Evolutionary conservation across 2,329 filamentous ascomycete genomes (phyloP).

Genomic region (Huntiella moniliformis): DNA sequence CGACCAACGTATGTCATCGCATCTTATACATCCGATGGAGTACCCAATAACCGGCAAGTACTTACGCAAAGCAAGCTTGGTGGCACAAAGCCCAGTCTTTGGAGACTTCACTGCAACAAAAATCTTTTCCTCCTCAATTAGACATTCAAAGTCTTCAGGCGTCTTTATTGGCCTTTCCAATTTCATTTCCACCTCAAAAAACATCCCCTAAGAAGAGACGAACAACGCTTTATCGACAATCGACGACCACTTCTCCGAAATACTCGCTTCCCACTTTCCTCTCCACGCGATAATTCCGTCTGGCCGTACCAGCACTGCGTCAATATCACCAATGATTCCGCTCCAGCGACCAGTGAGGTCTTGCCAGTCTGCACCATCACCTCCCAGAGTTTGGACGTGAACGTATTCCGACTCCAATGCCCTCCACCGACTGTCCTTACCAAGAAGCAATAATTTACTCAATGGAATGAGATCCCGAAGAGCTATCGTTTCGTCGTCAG

Average conservation of each 20-base stretch:
- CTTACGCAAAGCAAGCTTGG: too few species aligned
- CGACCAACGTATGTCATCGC: too few species aligned
- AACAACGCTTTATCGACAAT: conserved; percentile 1
- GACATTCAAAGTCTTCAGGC: too few species aligned
- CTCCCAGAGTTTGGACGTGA: conserved; percentile 3
- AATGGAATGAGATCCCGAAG: conserved; percentile 4
- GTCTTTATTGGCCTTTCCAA: neutral
- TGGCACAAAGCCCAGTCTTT: too few species aligned
- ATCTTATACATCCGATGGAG: too few species aligned
- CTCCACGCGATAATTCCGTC: conserved; percentile 9
- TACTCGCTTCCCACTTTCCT: neutral
- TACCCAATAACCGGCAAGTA: too few species aligned
- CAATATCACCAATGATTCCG: neutral
- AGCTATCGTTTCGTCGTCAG: neutral
- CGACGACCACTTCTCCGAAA: neutral
- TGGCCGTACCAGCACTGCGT: neutral
- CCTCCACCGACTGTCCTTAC: conserved; percentile 1
- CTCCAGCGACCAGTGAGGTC: conserved; percentile 1
- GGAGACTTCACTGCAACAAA: too few species aligned
- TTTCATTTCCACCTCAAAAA: neutral
- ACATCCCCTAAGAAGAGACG: neutral
- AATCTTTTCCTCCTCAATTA: too few species aligned
- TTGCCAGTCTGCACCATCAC: neutral
- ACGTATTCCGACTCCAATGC: neutral
- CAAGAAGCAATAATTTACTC: conserved; percentile 2